These are phyloP conservation scores for Fusarium floridanum DNA, from an alignment of 2,329 filamentous ascomycete species.

Conservation along the genomic window DNA sequence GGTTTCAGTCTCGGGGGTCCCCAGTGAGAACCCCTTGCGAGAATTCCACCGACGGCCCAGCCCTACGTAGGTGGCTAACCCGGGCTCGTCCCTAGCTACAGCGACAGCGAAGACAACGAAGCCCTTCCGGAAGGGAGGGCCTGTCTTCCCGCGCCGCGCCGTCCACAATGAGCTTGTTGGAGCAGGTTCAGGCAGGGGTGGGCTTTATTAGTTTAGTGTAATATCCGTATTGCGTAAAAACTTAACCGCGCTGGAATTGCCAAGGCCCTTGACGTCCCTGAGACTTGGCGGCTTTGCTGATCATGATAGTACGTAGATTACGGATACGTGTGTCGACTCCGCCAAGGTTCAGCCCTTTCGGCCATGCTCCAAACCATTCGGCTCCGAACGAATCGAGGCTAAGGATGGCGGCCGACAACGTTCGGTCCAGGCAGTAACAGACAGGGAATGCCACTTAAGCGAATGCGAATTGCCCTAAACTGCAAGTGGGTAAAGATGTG, in stretches of 20 bases:
- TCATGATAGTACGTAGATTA: slow-evolving; percentile 3
- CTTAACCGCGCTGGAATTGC: slow-evolving; percentile 7
- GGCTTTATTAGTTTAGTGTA: neutral
- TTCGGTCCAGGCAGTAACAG: neutral
- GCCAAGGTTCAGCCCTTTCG: slow-evolving; percentile 13
- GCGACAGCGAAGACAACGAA: neutral
- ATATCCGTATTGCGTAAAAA: neutral
- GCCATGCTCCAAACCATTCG: slow-evolving; percentile 15
- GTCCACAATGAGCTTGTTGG: neutral
- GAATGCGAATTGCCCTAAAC: neutral
- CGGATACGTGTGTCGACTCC: neutral
- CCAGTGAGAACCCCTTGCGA: neutral
- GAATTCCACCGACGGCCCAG: neutral
- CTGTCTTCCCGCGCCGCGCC: neutral
- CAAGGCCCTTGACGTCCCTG: slow-evolving; percentile 13
- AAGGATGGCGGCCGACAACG: slow-evolving; percentile 25
- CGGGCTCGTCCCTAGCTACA: neutral
- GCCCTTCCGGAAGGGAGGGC: neutral
- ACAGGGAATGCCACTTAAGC: slow-evolving; percentile 14
- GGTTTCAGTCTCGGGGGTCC: slow-evolving; percentile 21
- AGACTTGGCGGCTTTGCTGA: slow-evolving; percentile 10
- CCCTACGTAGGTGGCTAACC: neutral
- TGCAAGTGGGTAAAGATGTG: neutral
- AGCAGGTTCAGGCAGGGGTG: neutral
- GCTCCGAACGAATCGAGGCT: slow-evolving; percentile 25